Conservation (phyloP, 1,139 yeast species). For the Candida sp. region DNA sequence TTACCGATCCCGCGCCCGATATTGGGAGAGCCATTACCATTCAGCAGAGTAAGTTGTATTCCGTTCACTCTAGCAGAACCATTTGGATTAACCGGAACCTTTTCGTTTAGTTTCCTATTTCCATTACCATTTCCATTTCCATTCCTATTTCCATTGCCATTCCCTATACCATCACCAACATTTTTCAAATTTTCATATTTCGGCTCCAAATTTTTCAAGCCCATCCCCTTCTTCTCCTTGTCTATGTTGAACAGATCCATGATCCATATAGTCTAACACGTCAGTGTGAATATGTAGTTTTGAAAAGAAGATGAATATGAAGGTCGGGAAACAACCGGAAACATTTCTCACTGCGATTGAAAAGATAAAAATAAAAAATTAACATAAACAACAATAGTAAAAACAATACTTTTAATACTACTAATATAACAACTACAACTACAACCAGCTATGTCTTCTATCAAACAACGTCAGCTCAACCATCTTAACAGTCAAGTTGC, state of each 20-base stretch:
- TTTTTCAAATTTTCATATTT: background rate
- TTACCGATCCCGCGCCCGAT: background rate
- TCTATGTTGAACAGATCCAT: background rate
- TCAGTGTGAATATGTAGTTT: background rate
- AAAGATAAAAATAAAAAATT: background rate
- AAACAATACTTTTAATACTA: too few relatives aligned
- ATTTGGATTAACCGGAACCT: too few relatives aligned
- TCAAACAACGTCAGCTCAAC: constrained; percentile 51
- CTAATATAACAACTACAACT: too few relatives aligned
- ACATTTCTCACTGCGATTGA: background rate
- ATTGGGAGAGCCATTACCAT: too few relatives aligned
- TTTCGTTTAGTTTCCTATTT: background rate
- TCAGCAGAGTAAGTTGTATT: too few relatives aligned
- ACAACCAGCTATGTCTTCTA: constrained; percentile 4
- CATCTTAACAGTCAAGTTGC: constrained; percentile 64
- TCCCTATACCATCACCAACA: background rate
- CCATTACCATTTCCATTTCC: background rate
- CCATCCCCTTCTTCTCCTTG: background rate
- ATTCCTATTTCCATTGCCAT: background rate
- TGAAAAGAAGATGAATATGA: background rate
- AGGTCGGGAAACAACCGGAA: background rate
- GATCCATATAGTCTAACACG: background rate
- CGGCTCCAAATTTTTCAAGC: background rate
- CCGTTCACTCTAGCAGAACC: too few relatives aligned
- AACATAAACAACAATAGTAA: background rate